Evolutionary conservation across 306 rosid genomes (phyloP).

Genomic region (Elaeagnus macrophylla): DNA sequence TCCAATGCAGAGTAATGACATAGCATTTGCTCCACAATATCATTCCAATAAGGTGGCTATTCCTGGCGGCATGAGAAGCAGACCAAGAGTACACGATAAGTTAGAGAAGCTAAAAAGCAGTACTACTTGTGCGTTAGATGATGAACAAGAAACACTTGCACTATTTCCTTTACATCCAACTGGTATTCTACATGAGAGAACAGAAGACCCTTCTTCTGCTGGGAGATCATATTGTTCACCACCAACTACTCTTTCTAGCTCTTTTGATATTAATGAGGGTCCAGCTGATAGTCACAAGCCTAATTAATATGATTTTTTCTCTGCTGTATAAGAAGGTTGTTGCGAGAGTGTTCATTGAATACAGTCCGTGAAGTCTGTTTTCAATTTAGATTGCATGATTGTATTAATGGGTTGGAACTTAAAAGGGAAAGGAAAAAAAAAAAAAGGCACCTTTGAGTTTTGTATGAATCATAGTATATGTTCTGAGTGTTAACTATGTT

Average conservation of each 20-base stretch:
- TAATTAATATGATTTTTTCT: constrained; percentile 26
- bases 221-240: neutral
- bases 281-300: constrained; percentile 1
- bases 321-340: constrained; percentile 4
- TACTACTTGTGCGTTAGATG: neutral
- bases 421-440: too few species aligned
- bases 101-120: neutral
- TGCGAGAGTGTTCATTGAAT: neutral
- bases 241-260: constrained; percentile 14
- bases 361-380: too few species aligned
- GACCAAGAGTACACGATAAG: neutral
- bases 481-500: too few species aligned
- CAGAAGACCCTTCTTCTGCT: neutral
- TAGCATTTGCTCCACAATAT: constrained; percentile 29
- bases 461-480: too few species aligned
- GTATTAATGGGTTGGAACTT: too few species aligned
- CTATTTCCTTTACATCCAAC: constrained; percentile 82
- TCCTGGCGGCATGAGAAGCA: constrained; percentile 28
- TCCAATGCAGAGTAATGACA: constrained; percentile 30
- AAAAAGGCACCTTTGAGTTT: too few species aligned
- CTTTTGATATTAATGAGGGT: constrained; percentile 11
- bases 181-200: constrained; percentile 39
- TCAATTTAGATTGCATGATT: too few species aligned
- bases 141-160: constrained; percentile 45
- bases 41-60: constrained; percentile 25